Conservation (phyloP, 768 basidiomycete species). For the Lactifluus hygrophoroides region DNA sequence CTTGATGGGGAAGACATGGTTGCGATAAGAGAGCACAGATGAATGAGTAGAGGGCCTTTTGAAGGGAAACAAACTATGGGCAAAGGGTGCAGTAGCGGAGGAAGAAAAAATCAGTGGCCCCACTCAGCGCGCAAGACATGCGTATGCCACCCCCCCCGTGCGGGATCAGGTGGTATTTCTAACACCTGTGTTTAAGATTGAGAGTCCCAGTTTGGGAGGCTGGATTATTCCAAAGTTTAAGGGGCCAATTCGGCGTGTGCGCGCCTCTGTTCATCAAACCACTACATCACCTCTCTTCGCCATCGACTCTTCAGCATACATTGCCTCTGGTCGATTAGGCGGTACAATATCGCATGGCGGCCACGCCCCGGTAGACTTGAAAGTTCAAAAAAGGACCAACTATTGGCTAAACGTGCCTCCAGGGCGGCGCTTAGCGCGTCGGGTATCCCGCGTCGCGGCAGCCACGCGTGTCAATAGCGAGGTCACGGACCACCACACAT, state of each 20-base stretch:
- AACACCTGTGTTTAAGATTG: not conserved
- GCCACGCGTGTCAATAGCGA: not conserved
- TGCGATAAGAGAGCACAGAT: not conserved
- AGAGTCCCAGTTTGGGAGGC: conserved; percentile 5
- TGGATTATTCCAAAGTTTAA: conserved; percentile 1
- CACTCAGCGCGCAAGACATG: not conserved
- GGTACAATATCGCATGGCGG: not conserved
- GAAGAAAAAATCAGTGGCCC: not conserved
- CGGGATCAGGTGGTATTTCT: not conserved
- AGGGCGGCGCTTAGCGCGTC: not conserved
- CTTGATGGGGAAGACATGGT: conserved; percentile 4
- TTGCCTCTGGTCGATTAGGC: not conserved
- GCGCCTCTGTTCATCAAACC: conserved; percentile 7
- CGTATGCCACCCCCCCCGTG: not conserved
- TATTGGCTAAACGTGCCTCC: not conserved
- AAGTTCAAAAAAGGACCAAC: not conserved
- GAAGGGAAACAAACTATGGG: not conserved
- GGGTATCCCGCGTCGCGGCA: not conserved
- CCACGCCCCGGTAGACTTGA: not conserved
- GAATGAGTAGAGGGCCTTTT: not conserved
- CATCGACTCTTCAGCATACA: not conserved
- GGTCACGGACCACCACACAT: not conserved
- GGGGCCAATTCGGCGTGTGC: not conserved
- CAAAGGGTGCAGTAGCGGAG: conserved; percentile 2
- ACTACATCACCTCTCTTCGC: not conserved